Evolutionary conservation across 75 land plant genomes (phyloP), one percentile per base, ranked within the genome.

Genomic region (Picea glauca): DNA sequence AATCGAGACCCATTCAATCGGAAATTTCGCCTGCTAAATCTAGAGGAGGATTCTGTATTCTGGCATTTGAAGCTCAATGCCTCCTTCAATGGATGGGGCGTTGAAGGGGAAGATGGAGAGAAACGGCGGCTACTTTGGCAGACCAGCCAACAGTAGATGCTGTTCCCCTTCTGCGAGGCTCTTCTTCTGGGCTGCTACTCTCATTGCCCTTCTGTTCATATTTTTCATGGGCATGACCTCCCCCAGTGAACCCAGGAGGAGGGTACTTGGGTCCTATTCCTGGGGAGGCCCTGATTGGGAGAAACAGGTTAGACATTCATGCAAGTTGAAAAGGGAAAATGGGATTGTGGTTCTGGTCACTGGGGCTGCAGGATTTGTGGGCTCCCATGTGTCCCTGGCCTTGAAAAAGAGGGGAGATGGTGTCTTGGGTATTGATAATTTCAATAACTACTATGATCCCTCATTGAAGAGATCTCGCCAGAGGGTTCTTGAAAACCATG

Each of bases 351-450:
- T 93, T 13, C 84, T 93, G 26, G 95, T 93, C 81, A 93, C 96
- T 58, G 96, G 96, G 65, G 96, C 96, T 23, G 94, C 86, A 40
- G 96, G 96, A 7, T 93, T 93, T 79, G 92, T 93, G 61, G 96
- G 96, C 12, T 58, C 87, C 17, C 96, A 93, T 77, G 81, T 83
- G 72, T 88, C 96, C 73, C 84, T 90, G 35, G 95, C 94, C 50
- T 77, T 93, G 31, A 84, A 80, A 77, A 84, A 84, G 20, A 90
- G 96, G 58, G 96, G 96, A 61, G 96, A 93, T 81, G 96, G 96
- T 32, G 92, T 93, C 1, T 74, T 93, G n/a, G 96, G 96, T 58
- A 78, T 93, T 26, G 96, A 93, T 80, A 93, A 92, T 62, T 93
- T 92, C 89, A 93, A 93, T 66, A 72, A 81, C 72, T 93, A 93